Conservation (phyloP, 345 rosid species). For the Eucalyptus urophylla region DNA sequence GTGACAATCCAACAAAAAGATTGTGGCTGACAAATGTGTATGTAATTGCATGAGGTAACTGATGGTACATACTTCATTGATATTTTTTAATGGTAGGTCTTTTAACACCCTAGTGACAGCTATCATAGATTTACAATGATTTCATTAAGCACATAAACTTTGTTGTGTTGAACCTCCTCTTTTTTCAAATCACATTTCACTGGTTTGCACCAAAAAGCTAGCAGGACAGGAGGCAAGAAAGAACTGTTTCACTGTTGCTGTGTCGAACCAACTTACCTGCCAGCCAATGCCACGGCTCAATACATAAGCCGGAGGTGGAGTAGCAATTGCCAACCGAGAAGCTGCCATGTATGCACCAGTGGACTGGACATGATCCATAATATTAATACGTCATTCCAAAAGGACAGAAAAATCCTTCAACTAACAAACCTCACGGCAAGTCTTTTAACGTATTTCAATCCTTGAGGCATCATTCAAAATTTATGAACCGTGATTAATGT, state of each 20-base stretch:
- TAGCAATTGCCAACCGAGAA: slow-evolving; percentile 90
- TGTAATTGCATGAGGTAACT: not conserved
- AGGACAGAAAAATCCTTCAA: not conserved
- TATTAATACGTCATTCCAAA: not conserved
- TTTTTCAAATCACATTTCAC: not conserved
- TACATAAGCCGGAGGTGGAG: slow-evolving; percentile 98
- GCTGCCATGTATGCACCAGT: slow-evolving; percentile 97
- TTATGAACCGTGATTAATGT: not conserved
- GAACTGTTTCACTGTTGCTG: not conserved
- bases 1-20: not conserved
- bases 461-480: not conserved
- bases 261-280: slow-evolving; percentile 47
- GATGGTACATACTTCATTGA: not conserved
- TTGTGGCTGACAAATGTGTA: not conserved
- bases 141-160: not conserved
- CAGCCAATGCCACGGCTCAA: slow-evolving; percentile 97
- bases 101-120: not conserved
- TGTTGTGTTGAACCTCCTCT: not conserved
- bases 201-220: not conserved
- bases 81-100: not conserved
- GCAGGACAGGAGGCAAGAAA: not conserved
- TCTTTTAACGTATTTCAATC: not conserved
- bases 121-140: not conserved
- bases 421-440: not conserved
- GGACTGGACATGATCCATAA: slow-evolving; percentile 35